Base-by-base conservation (phyloP, 2,329 filamentous ascomycete species). In the Fusarium sp. region DNA sequence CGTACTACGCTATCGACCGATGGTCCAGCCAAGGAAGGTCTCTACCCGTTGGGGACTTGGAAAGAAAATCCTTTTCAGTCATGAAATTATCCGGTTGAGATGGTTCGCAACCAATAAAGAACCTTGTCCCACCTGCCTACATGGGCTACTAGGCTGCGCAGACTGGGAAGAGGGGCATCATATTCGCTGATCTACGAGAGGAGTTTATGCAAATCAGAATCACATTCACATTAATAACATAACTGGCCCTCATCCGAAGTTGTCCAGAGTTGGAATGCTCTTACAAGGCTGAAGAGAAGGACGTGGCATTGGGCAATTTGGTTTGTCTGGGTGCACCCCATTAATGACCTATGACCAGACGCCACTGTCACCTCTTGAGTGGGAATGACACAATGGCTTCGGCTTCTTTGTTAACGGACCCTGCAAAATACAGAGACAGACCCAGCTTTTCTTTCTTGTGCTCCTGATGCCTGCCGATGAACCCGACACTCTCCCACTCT, bases 331-430 rank as follows among this genome's bases (percentile, higher is more conserved):
- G 72, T 73, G 64, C 44, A 65, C 53, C 54, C 57, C 41, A 72
- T 68, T 53, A 35, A 65, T 70, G 62, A 62, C 60, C 65, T 56
- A 66, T 61, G 61, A 66, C 68, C 74, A 59, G 62, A 67, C 74
- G 70, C 74, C 72, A 75, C 74, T 75, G 75, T 76, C 74, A 76
- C 74, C 55, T 71, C 49, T 60, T 22, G 52, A 63, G 57, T 58
- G 62, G 45, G 57, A 70, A 76, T 76, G 70, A 62, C 63, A 75
- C 74, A 72, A 73, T 74, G 70, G 65, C 62, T 64, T 71, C 66
- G 55, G 53, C 47, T 62, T 50, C 45, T 73, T 62, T 71, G 55
- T 57, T 68, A 38, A 49, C 49, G 55, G 65, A 39, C 66, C 59
- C 66, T 71, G 62, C 46, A 60, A 57, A 62, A 53, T 52, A 56